Percentiles rank a stretch among this genome's conserved stretches.
phyloP scores from a whole-genome alignment of 305 asterid genomes.

The Rubia peregrina region DNA sequence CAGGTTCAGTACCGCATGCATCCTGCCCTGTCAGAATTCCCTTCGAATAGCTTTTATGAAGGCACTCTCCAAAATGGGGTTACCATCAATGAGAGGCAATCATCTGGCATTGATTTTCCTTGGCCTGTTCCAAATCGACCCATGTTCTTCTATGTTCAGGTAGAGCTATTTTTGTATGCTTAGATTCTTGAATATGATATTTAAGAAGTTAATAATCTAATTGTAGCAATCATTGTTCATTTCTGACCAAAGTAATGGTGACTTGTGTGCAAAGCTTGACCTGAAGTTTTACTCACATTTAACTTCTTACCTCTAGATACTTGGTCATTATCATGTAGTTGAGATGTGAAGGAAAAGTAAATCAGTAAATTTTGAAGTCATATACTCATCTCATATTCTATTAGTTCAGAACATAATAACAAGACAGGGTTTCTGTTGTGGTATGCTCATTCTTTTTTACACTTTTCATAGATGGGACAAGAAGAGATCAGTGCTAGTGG shows the following conservation, averaged over 20 bases:
- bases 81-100: slow-evolving; percentile 83
- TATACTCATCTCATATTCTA: neutral
- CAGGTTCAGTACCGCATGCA: slow-evolving; percentile 99
- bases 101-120: slow-evolving; percentile 97
- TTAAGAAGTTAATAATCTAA: neutral
- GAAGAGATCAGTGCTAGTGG: slow-evolving; percentile 99
- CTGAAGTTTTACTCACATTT: neutral
- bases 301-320: neutral
- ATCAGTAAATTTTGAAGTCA: neutral
- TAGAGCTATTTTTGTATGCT: slow-evolving; percentile 15
- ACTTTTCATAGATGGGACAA: slow-evolving; percentile 86
- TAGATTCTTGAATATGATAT: neutral
- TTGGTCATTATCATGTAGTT: neutral
- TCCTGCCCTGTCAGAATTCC: slow-evolving; percentile 97
- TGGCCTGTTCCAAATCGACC: slow-evolving; percentile 99
- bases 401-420: neutral
- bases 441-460: slow-evolving; percentile 7
- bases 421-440: neutral
- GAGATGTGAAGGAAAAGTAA: neutral
- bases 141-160: slow-evolving; percentile 99
- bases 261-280: neutral
- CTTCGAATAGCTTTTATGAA: slow-evolving; percentile 98
- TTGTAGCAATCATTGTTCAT: neutral
- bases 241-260: neutral
- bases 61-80: slow-evolving; percentile 99